A percentile compares a stretch with the other conserved stretches of the same genome.
Evolutionary conservation across 805 yeast genomes (phyloP).

Genomic region (Saccharomycopsis oosterbeekiorum): DNA sequence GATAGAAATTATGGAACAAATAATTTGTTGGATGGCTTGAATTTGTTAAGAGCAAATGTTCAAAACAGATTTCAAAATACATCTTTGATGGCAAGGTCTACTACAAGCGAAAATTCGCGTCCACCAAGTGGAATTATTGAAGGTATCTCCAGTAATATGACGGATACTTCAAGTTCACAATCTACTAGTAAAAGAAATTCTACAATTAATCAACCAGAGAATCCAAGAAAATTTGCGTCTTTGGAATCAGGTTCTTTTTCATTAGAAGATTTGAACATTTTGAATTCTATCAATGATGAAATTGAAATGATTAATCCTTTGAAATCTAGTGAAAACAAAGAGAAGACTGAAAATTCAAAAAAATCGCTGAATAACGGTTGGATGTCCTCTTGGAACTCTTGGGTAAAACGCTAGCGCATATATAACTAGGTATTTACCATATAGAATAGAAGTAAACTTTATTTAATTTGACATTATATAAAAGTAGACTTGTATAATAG

Average conservation of each 20-base stretch:
- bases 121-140: neutral
- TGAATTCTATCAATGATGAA: conserved; percentile 17
- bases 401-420: conserved; percentile 9
- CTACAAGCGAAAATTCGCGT: neutral
- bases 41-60: conserved; percentile 12
- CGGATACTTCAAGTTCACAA: neutral
- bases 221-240: conserved; percentile 3
- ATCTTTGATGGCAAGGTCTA: conserved; percentile 1
- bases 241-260: conserved; percentile 17
- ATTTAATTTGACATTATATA: no score
- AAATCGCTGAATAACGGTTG: neutral
- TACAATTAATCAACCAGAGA: neutral
- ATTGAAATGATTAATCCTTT: conserved; percentile 16
- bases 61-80: conserved; percentile 11
- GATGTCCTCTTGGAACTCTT: conserved; percentile 17
- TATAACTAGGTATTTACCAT: neutral
- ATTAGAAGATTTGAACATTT: conserved; percentile 14
- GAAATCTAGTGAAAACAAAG: neutral
- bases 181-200: conserved; percentile 3
- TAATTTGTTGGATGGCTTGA: conserved; percentile 16
- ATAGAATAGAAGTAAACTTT: neutral
- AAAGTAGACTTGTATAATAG: no score
- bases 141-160: neutral
- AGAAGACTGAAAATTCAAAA: neutral
- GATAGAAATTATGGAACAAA: conserved; percentile 3